Evolutionary conservation across 2,329 filamentous ascomycete species (phyloP), one percentile per base, ranked within the genome.

Genomic region (Fusarium sororula): DNA sequence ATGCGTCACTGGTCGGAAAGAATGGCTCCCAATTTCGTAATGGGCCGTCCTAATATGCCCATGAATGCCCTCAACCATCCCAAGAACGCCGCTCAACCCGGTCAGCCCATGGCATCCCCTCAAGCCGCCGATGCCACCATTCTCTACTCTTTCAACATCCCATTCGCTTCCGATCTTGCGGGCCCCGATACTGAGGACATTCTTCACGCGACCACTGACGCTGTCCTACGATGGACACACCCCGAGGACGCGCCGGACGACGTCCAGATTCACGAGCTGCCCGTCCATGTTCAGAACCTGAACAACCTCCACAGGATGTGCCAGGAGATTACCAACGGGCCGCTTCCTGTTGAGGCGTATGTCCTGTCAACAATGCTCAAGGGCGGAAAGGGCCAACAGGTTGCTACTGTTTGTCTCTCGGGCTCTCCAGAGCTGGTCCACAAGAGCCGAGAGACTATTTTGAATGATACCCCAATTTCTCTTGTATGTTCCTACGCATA

Each of bases 141-240:
- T 83, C 94, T 97, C 83, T 92, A 98, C 82, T 96, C 94, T 75
- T 98, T 99, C 91, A 98, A 98, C 82, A 93, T 99, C 55, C 96
- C 96, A 70, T 98, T 98, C 84, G 92, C 95, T 77, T 97, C 94
- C 74, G 96, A 96, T 79, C 91, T 99, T 70, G 90, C 94, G 72
- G 96, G 96, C 39, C 96, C 96, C 73, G 95, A 98, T 80, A 93
- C 93, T 76, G 95, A 98, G 83, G 95, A 98, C 83, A 94, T 99
- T 79, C 90, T 98, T 70, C 96, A 98, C 84, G 95, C 96, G 73
- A 98, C 94, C 73, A 90, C 91, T 66, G 93, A 94, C 77, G 95
- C 96, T 69, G 91, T 97, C 74, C 90, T 96, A 75, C 91, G 94
- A 82, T 99, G 96, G 96, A 96, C 94, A 57, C 96, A 98, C 83